Evolutionary conservation across 2,329 filamentous ascomycete genomes (phyloP).

Genomic region (Aspergillus pseudonomiae): DNA sequence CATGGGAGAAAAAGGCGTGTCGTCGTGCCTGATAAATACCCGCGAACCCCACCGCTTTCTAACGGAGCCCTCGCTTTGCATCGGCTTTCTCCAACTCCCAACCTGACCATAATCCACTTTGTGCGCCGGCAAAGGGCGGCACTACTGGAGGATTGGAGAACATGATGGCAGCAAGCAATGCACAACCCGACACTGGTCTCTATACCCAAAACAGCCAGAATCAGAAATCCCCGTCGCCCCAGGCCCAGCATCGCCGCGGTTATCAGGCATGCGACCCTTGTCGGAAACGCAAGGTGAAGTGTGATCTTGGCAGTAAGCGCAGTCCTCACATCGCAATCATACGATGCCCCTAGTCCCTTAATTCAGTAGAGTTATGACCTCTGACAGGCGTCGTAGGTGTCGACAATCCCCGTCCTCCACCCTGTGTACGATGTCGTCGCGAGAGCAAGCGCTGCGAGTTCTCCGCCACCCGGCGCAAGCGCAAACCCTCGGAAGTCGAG

Average conservation of each 20-base stretch:
- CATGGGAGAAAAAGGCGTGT: neutral
- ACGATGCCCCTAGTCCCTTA: neutral
- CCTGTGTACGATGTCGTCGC: constrained; percentile 88
- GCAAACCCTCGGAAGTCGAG: constrained; percentile 64
- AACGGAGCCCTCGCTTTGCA: constrained; percentile 43
- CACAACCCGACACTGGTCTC: constrained; percentile 16
- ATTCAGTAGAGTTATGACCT: neutral
- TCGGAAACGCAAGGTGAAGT: constrained; percentile 54
- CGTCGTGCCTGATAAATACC: constrained; percentile 22
- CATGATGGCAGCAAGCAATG: constrained; percentile 24
- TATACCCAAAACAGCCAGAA: constrained; percentile 23
- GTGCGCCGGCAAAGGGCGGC: constrained; percentile 21
- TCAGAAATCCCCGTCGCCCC: constrained; percentile 37
- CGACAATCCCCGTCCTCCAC: constrained; percentile 91
- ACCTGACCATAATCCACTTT: constrained; percentile 22
- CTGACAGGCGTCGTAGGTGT: constrained; percentile 53
- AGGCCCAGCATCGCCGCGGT: constrained; percentile 47
- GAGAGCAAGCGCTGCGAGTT: constrained; percentile 98
- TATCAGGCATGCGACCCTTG: constrained; percentile 55
- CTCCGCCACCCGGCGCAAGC: constrained; percentile 89
- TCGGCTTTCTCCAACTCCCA: constrained; percentile 35
- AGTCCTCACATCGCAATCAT: neutral
- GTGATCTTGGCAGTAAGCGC: constrained; percentile 50
- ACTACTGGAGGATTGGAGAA: constrained; percentile 9
- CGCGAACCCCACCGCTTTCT: constrained; percentile 37